phyloP scores from a whole-genome alignment of 441 rosid species.

The Jatropha multifida region DNA sequence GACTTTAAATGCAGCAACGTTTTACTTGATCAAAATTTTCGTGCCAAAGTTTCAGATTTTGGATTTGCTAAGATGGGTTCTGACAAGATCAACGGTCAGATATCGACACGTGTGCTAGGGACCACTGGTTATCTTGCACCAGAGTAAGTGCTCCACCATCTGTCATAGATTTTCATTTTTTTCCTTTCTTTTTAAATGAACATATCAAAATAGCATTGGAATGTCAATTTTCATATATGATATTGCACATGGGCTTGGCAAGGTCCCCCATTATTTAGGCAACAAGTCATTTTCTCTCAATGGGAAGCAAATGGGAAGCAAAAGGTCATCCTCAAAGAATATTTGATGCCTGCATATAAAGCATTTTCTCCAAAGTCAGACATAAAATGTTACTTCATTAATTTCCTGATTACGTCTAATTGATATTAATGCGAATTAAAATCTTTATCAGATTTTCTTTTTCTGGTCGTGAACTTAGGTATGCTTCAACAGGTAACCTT shows the following conservation, averaged over 20 bases:
- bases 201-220: conserved; percentile 17
- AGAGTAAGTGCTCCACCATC: conserved; percentile 62
- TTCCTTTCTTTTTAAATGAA: neutral
- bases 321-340: neutral
- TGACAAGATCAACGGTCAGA: conserved; percentile 69
- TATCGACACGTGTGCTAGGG: conserved; percentile 64
- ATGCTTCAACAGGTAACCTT: conserved; percentile 80
- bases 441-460: neutral
- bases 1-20: conserved; percentile 79
- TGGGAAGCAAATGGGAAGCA: conserved; percentile 12
- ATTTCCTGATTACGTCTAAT: neutral
- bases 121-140: conserved; percentile 88
- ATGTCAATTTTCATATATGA: conserved; percentile 22
- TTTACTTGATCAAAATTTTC: conserved; percentile 54
- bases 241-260: conserved; percentile 32
- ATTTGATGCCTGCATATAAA: neutral
- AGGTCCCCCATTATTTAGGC: conserved; percentile 18
- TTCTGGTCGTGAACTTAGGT: conserved; percentile 45
- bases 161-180: conserved; percentile 9
- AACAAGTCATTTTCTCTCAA: conserved; percentile 32
- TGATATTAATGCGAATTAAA: neutral
- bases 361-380: neutral
- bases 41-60: conserved; percentile 76
- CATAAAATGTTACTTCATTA: neutral
- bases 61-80: conserved; percentile 79